phyloP scores from a whole-genome alignment of 1,139 yeast species.

The Pichia cactophila region DNA sequence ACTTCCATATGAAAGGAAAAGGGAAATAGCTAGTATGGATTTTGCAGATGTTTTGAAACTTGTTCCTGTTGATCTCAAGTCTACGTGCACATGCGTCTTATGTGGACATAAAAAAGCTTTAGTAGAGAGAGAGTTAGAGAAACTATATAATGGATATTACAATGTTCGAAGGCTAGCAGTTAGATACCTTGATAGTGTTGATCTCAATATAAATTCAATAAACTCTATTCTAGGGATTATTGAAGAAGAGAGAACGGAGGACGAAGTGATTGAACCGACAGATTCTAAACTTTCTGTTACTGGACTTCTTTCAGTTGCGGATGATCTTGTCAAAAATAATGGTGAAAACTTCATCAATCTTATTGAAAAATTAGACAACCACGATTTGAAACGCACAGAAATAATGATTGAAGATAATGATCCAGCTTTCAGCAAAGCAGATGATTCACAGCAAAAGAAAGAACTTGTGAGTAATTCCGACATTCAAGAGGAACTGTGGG shows the following conservation, averaged over 20 bases:
- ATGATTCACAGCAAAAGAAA: constrained; percentile 5
- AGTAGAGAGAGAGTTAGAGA: constrained; percentile 73
- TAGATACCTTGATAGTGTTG: constrained; percentile 17
- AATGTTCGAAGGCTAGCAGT: constrained; percentile 24
- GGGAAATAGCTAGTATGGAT: constrained; percentile 57
- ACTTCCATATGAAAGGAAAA: constrained; percentile 52
- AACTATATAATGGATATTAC: constrained; percentile 54
- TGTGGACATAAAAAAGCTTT: constrained; percentile 74
- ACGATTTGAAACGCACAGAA: constrained; percentile 18
- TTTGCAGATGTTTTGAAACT: constrained; percentile 62
- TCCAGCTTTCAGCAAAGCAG: constrained; percentile 31
- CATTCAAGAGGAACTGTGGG: constrained; percentile 5
- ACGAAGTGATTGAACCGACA: not conserved
- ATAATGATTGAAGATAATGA: not conserved
- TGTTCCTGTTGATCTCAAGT: constrained; percentile 49
- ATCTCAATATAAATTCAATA: constrained; percentile 19
- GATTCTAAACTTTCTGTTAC: constrained; percentile 5
- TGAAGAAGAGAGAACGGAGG: constrained; percentile 7
- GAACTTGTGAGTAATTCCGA: too few relatives aligned
- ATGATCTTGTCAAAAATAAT: constrained; percentile 65
- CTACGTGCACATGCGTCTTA: constrained; percentile 60
- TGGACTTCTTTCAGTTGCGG: constrained; percentile 52
- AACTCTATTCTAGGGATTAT: constrained; percentile 22
- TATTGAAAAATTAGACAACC: constrained; percentile 67
- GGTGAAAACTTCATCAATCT: constrained; percentile 68